A percentile compares a stretch with the other conserved stretches of the same genome.
Conservation (phyloP, 164 flowering plant species). For the Protea cynaroides region DNA sequence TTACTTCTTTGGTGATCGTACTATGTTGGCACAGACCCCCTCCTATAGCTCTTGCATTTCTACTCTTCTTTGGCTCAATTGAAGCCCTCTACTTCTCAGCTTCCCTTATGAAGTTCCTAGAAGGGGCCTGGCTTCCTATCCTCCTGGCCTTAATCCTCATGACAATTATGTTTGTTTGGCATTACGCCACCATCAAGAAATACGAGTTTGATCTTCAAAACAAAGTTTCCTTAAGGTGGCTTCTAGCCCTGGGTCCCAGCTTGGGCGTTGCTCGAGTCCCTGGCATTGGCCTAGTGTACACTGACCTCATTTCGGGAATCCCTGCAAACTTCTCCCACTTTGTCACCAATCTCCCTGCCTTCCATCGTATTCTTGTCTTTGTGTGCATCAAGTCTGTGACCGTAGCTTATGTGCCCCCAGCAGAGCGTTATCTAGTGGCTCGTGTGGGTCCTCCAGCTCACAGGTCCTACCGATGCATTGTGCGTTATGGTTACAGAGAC, state of each 20-base stretch:
- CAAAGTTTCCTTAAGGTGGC: slow-evolving; percentile 78
- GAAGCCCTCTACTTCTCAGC: slow-evolving; percentile 89
- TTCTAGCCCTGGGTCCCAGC: slow-evolving; percentile 63
- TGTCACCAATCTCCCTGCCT: slow-evolving; percentile 75
- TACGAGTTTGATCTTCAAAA: slow-evolving; percentile 93
- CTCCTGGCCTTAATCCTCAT: slow-evolving; percentile 79
- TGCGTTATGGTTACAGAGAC: slow-evolving; percentile 73
- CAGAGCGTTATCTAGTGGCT: slow-evolving; percentile 61
- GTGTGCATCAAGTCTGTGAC: slow-evolving; percentile 66
- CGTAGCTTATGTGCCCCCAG: slow-evolving; percentile 55
- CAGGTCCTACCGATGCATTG: slow-evolving; percentile 64
- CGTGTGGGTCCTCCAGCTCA: slow-evolving; percentile 70
- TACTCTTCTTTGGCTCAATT: slow-evolving; percentile 81
- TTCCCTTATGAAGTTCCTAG: slow-evolving; percentile 74
- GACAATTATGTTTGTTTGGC: slow-evolving; percentile 89
- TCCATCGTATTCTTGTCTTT: slow-evolving; percentile 58
- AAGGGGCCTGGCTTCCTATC: slow-evolving; percentile 99
- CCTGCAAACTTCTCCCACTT: slow-evolving; percentile 73
- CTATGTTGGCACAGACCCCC: slow-evolving; percentile 91
- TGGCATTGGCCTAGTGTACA: slow-evolving; percentile 64
- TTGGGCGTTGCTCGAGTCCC: slow-evolving; percentile 66
- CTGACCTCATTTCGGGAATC: slow-evolving; percentile 63
- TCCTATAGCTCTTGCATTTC: slow-evolving; percentile 59
- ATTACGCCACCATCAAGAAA: slow-evolving; percentile 82
- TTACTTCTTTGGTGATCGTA: slow-evolving; percentile 76